Percentiles rank a stretch among this genome's conserved stretches.
These are phyloP conservation scores for Apiospora phragmitis DNA, from an alignment of 2,329 filamentous ascomycete species.

Conservation along the genomic window DNA sequence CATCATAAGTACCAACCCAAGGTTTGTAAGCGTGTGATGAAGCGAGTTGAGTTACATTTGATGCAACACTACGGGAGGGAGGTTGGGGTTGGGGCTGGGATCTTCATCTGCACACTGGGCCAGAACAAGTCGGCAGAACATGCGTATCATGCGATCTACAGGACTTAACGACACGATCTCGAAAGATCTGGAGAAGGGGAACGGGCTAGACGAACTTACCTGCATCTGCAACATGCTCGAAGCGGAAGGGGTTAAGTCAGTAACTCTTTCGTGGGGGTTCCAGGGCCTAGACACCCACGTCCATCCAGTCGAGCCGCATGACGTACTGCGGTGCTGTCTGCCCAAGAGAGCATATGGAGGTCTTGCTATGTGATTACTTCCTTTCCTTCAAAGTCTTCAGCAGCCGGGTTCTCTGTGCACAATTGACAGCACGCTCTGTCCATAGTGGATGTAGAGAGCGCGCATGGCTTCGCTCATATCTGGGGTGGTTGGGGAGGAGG, in stretches of 20 bases:
- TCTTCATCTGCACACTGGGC: not conserved
- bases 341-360: not conserved
- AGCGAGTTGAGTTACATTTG: not conserved
- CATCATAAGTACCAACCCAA: not conserved
- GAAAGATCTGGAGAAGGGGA: slow-evolving; percentile 11
- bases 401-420: not conserved
- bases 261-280: slow-evolving; percentile 21
- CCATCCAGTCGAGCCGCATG: not conserved
- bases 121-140: not conserved
- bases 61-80: not conserved
- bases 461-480: not conserved
- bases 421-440: no score
- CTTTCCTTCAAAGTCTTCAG: not conserved
- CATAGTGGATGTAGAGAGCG: not conserved
- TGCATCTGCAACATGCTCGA: slow-evolving; percentile 30
- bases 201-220: slow-evolving; percentile 17
- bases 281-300: slow-evolving; percentile 13
- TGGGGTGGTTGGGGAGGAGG: not conserved
- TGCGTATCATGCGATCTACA: slow-evolving; percentile 1
- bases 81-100: not conserved
- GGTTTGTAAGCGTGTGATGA: not conserved
- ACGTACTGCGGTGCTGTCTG: not conserved
- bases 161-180: slow-evolving; percentile 14
- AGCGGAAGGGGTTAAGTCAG: slow-evolving; percentile 25
- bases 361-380: no score